Base-by-base conservation (phyloP, 1,139 yeast genomes). In the Schizosaccharomyces versatilis region DNA sequence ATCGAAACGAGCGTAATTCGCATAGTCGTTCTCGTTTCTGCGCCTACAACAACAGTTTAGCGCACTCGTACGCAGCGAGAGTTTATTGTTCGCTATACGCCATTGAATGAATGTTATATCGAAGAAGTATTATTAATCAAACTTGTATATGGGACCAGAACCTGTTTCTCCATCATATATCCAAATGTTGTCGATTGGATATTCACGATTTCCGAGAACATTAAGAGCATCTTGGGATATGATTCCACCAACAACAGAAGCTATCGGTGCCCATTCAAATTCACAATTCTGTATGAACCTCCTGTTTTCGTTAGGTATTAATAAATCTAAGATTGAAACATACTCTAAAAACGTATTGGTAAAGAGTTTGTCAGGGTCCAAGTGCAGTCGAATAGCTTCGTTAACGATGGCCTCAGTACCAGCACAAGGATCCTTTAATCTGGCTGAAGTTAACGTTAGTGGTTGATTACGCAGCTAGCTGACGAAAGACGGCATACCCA, bases 171-270 rank as follows among this genome's bases (percentile, higher is more conserved):
- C 88, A 69, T 88, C 95, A 54, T 86, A 73, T 0, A 90, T 68
- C 61, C 84, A 73, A 54, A 84, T 73, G 66, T 93, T 90, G 64
- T 85, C 88, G 47, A 88, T 73, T 1, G 97, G 95, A 55, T 80
- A 74, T 61, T 84, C 88, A 61, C 80, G 79, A 60, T 76, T 76
- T 54, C 94, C 81, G 57, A 90, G 69, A 55, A 74, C 79, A 66
- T 90, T 94, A 51, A 90, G 82, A 8, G 86, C 81, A 65, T 90
- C 96, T 67, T 90, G 99, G 1, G 94, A 84, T 41, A 90, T 68
- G 2, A 84, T 75, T 0, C 98, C 98, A 8, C 98, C 98, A 8
- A 90, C 64, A 1, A 90, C 77, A 0, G 98, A 94, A 8, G 94
- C 80, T 0, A 81, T 80, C 0, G 97, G 95, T 2, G 90, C 74